Conservation (phyloP, 805 yeast genomes). For the Vanderwaltozyma tropicalis region DNA sequence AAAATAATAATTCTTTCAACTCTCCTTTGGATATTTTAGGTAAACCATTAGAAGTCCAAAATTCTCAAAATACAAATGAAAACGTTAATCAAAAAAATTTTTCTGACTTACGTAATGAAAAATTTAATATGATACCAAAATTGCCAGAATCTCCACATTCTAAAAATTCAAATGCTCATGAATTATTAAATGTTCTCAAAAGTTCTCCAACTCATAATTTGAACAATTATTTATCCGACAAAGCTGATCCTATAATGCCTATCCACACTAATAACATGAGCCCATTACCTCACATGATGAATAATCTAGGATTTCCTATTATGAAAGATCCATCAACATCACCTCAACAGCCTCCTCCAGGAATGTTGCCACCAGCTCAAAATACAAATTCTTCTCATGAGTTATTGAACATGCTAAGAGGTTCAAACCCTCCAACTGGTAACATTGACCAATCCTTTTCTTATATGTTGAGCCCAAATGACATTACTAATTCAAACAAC, state of each 20-base stretch:
- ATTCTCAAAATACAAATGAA: no score
- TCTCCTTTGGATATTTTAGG: background rate
- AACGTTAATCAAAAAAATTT: no score
- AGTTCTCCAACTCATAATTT: background rate
- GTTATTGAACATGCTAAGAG: no score
- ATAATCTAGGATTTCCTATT: background rate
- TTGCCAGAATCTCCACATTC: background rate
- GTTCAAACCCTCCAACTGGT: no score
- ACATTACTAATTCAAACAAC: no score
- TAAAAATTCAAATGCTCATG: background rate
- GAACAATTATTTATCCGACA: background rate
- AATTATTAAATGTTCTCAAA: background rate
- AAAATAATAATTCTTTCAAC: background rate
- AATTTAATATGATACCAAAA: no score
- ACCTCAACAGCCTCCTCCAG: background rate
- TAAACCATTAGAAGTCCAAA: no score
- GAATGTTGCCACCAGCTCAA: no score
- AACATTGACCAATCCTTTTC: no score
- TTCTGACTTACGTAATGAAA: no score
- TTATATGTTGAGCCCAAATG: no score
- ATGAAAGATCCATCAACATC: background rate
- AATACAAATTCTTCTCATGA: no score
- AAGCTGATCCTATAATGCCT: background rate
- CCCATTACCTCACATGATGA: background rate
- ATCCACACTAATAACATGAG: background rate